Evolutionary conservation across 257 asterid species (phyloP), one percentile per base, ranked within the genome.

Genomic region (Lycium ferocissimum): DNA sequence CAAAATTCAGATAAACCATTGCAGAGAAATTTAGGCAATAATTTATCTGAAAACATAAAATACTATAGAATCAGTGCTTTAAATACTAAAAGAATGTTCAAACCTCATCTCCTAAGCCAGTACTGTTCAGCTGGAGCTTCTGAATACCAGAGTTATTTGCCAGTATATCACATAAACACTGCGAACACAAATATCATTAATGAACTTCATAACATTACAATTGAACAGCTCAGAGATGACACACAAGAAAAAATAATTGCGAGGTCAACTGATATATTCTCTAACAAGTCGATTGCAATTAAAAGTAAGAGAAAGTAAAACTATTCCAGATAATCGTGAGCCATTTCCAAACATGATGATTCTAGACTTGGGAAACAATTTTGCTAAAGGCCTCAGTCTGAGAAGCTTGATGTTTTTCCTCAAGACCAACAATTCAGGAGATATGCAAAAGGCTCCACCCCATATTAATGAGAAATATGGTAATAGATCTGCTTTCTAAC

Each of bases 21-120:
- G 82, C 33, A 72, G 10, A 37, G 17, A 83, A 67, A 49, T 73
- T 49, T 63, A 78, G 56, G 20, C n/a, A 67, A 87, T 78, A 83
- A 22, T 81, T 40, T 35, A 81, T 54, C 75, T 35, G 73, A 79
- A 84, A 63, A 9, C 67, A 71, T 37, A 73, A 79, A 45, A 69
- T 59, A 14, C 26, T 56, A 26, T 26, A 0, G 62, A 62, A 78
- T 53, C 65, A 26, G 49, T 2, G 3, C 2, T 78, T 81, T 73
- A 18, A 69, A 85, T 12, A 84, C 62, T 69, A 79, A 82, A 86
- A 85, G 69, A 63, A 65, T 76, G 85, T 85, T 79, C 93, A 84
- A 83, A 97, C 99, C 99, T 97, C 98, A 86, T 97, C 98, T 47
- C 97, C 98, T 83, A 97, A 89, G 81, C 95, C 92, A 86, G 92